A percentile compares a stretch with the other conserved stretches of the same genome.
Evolutionary conservation across 495 filamentous ascomycete genomes (phyloP).

Genomic region (Trichoderma erinaceum): DNA sequence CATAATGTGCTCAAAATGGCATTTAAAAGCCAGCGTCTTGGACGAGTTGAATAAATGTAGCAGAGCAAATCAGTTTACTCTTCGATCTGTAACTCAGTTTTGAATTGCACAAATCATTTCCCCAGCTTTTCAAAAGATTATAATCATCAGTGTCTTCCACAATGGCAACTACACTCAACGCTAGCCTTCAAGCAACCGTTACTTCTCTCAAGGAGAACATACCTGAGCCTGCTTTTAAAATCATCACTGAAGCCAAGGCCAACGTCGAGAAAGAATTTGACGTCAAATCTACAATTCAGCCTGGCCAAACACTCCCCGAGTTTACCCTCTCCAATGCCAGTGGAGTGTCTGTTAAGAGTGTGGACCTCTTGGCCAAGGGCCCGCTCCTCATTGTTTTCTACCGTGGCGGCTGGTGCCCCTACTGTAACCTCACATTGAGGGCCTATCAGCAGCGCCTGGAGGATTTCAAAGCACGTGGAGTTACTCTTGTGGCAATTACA

Average conservation of each 20-base stretch:
- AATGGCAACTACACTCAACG: background rate
- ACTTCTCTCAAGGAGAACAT: background rate
- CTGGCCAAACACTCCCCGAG: background rate
- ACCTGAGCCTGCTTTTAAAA: background rate
- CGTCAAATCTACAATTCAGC: background rate
- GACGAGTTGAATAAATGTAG: too few relatives aligned
- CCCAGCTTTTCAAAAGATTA: background rate
- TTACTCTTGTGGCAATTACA: conserved; percentile 35
- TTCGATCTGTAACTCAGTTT: too few relatives aligned
- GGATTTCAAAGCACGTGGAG: conserved; percentile 30
- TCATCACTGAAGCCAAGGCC: background rate
- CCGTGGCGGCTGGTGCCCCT: conserved; percentile 41
- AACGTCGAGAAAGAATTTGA: background rate
- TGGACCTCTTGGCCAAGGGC: background rate
- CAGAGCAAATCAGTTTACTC: too few relatives aligned
- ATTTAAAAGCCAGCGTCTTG: too few relatives aligned
- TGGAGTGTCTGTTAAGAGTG: background rate
- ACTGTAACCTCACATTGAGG: conserved; percentile 33
- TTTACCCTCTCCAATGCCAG: background rate
- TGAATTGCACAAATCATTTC: background rate
- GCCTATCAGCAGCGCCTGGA: conserved; percentile 27
- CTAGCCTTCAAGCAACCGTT: background rate
- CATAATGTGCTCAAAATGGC: too few relatives aligned
- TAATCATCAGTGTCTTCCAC: background rate
- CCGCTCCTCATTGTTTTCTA: conserved; percentile 37